These are phyloP conservation scores for Capsella rubella DNA, from an alignment of 441 rosid species.

Conservation along the genomic window DNA sequence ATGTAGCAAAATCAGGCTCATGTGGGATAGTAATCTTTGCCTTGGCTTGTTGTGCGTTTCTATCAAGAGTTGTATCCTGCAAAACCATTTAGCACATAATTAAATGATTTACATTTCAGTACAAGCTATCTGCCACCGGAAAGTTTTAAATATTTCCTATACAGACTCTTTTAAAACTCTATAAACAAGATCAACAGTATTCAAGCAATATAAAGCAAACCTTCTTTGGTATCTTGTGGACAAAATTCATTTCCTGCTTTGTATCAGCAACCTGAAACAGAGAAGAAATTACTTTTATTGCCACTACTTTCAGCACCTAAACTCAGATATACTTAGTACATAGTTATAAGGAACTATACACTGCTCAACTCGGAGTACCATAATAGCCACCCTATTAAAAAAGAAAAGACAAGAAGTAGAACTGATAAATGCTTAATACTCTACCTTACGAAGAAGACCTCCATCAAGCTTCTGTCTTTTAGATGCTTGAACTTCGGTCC, in stretches of 20 bases:
- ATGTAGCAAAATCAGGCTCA: slow-evolving; percentile 91
- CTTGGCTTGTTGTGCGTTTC: slow-evolving; percentile 46
- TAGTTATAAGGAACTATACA: neutral
- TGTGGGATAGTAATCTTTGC: slow-evolving; percentile 85
- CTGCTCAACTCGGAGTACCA: neutral
- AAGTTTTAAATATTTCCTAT: neutral
- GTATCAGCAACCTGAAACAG: slow-evolving; percentile 66
- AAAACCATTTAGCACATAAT: slow-evolving; percentile 39
- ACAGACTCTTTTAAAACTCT: neutral
- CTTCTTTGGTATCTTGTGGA: slow-evolving; percentile 83
- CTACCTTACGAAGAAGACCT: slow-evolving; percentile 77
- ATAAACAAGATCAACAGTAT: neutral
- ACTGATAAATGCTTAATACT: slow-evolving; percentile 6
- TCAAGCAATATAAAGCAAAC: slow-evolving; percentile 48
- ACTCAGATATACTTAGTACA: slow-evolving; percentile 18
- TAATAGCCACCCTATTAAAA: neutral
- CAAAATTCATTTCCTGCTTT: slow-evolving; percentile 70
- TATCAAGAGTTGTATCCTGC: slow-evolving; percentile 64
- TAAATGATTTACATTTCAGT: slow-evolving; percentile 4
- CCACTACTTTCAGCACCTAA: slow-evolving; percentile 13
- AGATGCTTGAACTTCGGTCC: slow-evolving; percentile 81
- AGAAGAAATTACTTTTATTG: slow-evolving; percentile 20
- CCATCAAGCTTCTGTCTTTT: slow-evolving; percentile 97
- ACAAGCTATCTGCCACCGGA: neutral
- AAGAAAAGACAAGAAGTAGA: neutral